These are phyloP conservation scores for Lithohypha guttulata DNA, from an alignment of 2,329 filamentous ascomycete species.

Conservation along the genomic window DNA sequence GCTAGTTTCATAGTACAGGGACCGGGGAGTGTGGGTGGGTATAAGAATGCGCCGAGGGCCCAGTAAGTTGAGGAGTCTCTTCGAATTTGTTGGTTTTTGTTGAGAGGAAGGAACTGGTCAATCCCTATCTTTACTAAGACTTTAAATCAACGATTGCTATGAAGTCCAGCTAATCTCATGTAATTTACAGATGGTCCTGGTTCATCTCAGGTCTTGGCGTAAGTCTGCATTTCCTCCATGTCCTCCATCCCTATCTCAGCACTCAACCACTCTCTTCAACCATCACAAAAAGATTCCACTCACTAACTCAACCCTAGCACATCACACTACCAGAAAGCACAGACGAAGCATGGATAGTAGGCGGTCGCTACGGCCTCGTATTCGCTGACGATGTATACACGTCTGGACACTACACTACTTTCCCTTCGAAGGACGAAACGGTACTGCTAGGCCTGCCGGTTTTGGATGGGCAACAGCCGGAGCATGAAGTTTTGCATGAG, in stretches of 20 bases:
- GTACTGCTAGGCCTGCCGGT: constrained; percentile 31
- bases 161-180: background rate
- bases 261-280: too few relatives aligned
- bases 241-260: too few relatives aligned
- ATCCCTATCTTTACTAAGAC: background rate
- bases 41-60: constrained; percentile 33
- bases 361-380: constrained; percentile 34
- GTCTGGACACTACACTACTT: constrained; percentile 34
- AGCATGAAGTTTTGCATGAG: constrained; percentile 29
- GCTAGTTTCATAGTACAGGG: constrained; percentile 31
- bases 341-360: constrained; percentile 29
- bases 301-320: too few relatives aligned
- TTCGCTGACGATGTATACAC: constrained; percentile 35
- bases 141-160: background rate
- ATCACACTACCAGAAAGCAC: constrained; percentile 33
- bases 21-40: constrained; percentile 29
- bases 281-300: too few relatives aligned
- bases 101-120: background rate
- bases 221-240: too few relatives aligned
- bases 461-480: constrained; percentile 26
- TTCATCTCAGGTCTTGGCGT: constrained; percentile 33
- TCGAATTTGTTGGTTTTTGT: background rate
- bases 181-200: constrained; percentile 24
- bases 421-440: constrained; percentile 31
- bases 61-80: constrained; percentile 33